Evolutionary conservation across 768 basidiomycete species (phyloP), one percentile per base, ranked within the genome.

Genomic region (Boletellus emodensis): DNA sequence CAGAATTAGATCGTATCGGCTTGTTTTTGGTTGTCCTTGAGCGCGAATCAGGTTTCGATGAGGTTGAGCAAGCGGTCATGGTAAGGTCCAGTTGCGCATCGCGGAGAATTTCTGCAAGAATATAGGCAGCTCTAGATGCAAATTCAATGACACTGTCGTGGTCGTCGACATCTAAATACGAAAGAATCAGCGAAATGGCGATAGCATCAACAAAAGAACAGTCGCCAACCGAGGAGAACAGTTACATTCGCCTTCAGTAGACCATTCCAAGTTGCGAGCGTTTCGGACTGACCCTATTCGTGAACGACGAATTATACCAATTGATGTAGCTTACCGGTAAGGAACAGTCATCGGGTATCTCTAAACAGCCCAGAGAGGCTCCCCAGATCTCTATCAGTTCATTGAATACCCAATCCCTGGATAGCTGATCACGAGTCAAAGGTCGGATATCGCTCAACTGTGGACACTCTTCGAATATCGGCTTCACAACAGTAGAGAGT

Each of bases 341-440:
- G 17, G 66, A 67, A 26, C 61, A 67, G 11, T 75, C 70, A 41
- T 77, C 77, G 46, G 64, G 62, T 55, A 81, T 67, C 51, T 77
- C 72, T 40, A 86, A 60, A 48, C 64, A 65, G 24, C 67, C 62
- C 53, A 78, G 44, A 20, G 77, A 67, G 55, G 72, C 67, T 62
- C 61, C 77, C 84, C 84, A 87, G 5, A 81, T 62, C 6, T 71
- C 69, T 32, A 84, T 62, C 42, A 87, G 53, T 8, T 73, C 74
- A 1, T 76, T 64, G 55, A 83, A 79, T 12, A 82, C 72, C 71
- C 77, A 81, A 6, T 73, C 71, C 48, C 66, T 68, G 15, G 74
- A 65, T 36, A 89, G 61, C 58, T 90, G 85, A 12, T 81, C 77
- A 35, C 71, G 66, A 7, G 74, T 80, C 52, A 90, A 66, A n/a